Evolutionary conservation across 805 yeast genomes (phyloP).

Genomic region (Candida silvicultrix): DNA sequence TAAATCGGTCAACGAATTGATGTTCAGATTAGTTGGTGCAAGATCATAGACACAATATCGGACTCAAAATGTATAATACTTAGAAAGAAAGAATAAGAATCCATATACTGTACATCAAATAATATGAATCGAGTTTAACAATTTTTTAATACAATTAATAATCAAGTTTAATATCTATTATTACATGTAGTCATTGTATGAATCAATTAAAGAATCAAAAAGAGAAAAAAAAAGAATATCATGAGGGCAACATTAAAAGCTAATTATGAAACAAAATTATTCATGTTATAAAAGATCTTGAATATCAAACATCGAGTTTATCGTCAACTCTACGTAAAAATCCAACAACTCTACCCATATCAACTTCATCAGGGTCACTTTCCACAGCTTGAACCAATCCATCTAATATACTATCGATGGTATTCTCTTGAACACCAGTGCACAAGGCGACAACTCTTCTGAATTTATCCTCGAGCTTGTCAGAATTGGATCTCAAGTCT

Average conservation of each 20-base stretch:
- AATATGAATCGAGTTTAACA: too few species aligned
- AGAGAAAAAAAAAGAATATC: too few species aligned
- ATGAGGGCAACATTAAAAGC: neutral
- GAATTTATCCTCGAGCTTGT: slow-evolving; percentile 66
- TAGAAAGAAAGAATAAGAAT: neutral
- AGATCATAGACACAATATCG: neutral
- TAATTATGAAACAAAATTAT: neutral
- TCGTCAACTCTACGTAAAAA: slow-evolving; percentile 45
- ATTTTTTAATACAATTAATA: too few species aligned
- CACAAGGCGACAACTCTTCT: slow-evolving; percentile 85
- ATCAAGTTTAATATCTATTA: too few species aligned
- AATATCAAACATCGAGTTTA: slow-evolving; percentile 4
- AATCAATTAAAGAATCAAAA: too few species aligned
- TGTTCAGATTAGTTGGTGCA: slow-evolving; percentile 29
- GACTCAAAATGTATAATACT: neutral
- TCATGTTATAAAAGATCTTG: neutral
- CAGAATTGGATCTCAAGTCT: slow-evolving; percentile 45
- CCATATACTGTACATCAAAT: too few species aligned
- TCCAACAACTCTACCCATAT: slow-evolving; percentile 48
- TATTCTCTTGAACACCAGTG: slow-evolving; percentile 77
- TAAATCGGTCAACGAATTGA: slow-evolving; percentile 22
- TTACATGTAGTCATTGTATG: too few species aligned
- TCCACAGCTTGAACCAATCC: slow-evolving; percentile 89
- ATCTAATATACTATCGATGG: slow-evolving; percentile 75
- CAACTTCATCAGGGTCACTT: slow-evolving; percentile 69